These are phyloP conservation scores for Pleochaeta shiraiana DNA, from an alignment of 2,329 filamentous ascomycete genomes.

Conservation along the genomic window DNA sequence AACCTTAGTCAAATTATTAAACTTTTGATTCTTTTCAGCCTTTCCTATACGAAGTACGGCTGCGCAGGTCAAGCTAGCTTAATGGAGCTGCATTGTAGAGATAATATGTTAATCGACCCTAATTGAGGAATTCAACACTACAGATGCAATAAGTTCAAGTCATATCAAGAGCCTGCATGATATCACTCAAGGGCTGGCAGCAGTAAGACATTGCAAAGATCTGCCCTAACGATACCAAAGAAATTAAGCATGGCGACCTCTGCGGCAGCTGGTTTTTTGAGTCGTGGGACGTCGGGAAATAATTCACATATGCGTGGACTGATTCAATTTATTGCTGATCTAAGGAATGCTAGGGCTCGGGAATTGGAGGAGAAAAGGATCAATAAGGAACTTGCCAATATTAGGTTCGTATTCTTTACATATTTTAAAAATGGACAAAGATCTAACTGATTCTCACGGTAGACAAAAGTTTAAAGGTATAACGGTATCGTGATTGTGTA, in stretches of 20 bases:
- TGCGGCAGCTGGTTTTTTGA: conserved; percentile 32
- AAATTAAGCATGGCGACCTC: conserved; percentile 14
- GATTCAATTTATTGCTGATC: conserved; percentile 94
- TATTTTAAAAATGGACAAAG: not conserved
- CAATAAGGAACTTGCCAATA: conserved; percentile 98
- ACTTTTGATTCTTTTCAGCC: too few relatives aligned
- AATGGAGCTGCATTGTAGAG: not conserved
- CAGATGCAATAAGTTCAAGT: too few relatives aligned
- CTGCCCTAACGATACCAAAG: too few relatives aligned
- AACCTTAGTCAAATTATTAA: too few relatives aligned
- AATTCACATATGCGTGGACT: conserved; percentile 58
- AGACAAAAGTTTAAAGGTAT: conserved; percentile 85
- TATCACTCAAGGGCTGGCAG: not conserved
- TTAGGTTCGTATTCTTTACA: conserved; percentile 35
- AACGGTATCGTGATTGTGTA: not conserved
- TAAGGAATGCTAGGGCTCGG: conserved; percentile 82
- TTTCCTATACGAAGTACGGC: too few relatives aligned
- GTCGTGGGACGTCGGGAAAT: conserved; percentile 37
- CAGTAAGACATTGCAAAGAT: not conserved
- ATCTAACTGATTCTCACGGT: conserved; percentile 5
- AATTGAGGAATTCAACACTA: too few relatives aligned
- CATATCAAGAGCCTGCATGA: not conserved
- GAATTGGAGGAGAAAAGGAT: conserved; percentile 98
- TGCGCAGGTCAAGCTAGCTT: not conserved
- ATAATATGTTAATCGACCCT: too few relatives aligned